Evolutionary conservation across 2,329 filamentous ascomycete species (phyloP), one percentile per base, ranked within the genome.

Genomic region (Trichoderma endophyticum): DNA sequence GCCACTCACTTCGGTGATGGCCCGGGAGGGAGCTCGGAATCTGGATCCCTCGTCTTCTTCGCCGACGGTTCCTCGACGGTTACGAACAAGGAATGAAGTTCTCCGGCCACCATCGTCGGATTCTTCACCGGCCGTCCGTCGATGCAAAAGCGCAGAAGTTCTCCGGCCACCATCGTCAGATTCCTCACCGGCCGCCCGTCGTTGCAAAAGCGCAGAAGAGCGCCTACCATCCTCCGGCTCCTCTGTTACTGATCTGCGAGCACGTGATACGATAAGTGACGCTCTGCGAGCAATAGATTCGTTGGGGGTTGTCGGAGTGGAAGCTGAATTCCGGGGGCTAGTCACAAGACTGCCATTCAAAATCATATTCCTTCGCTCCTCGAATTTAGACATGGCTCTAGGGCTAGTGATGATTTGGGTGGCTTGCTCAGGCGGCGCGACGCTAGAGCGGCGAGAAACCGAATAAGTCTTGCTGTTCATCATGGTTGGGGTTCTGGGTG

Each of bases 1-100:
- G 74, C 80, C 77, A 32, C 82, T 84, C 67, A 86, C 83, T 72
- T 91, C 89, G 0, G 88, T 90, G 43, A 83, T 81, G 4, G 88
- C 88, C 28, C 90, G 84, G 4, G 89, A 90, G 1, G 88, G 88
- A 3, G 86, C 83, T n/a, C 87, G 85, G 74, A 87, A 84, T 36
- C 84, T 82, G n/a, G 36, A 60, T 24, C 86, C 85, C 1, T 88
- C 85, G 12, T 86, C 85, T 2, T 87, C 83, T 36, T 85, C 83
- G 15, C 83, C 83, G 34, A 84, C 78, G 43, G 85, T 85, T 14
- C 81, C 82, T 48, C 86, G 82, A 28, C 86, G 83, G 54, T 80
- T 80, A 64, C 86, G 84, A 18, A 84, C 76, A 43, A 87, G 76
- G 6, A 86, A 72, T 51, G 84, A 83, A 39, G 84, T 84, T 65